Evolutionary conservation across 257 asterid species (phyloP).

Genomic region (Cynanchum wilfordii): DNA sequence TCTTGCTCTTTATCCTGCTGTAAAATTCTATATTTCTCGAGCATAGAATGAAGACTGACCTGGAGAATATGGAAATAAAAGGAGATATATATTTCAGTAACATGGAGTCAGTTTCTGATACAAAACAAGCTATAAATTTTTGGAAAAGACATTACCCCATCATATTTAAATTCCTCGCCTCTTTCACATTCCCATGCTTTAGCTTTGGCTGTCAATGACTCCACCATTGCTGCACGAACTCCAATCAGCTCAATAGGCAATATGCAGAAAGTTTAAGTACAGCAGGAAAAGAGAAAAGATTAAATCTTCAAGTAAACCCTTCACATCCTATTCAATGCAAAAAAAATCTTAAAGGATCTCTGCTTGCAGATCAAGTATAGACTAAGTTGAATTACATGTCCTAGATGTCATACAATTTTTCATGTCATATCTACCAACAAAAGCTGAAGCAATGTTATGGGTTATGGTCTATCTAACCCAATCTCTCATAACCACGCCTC

Average conservation of each 20-base stretch:
- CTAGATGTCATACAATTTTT: neutral
- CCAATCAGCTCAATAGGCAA: neutral
- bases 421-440: neutral
- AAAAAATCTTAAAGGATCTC: neutral
- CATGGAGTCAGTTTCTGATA: neutral
- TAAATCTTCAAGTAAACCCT: slow-evolving; percentile 1
- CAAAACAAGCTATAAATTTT: neutral
- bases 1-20: slow-evolving; percentile 74
- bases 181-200: slow-evolving; percentile 75
- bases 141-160: slow-evolving; percentile 56
- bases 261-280: neutral
- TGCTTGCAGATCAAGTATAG: neutral
- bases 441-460: neutral
- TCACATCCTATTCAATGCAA: too few species aligned
- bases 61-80: slow-evolving; percentile 17
- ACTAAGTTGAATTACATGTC: neutral
- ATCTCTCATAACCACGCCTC: too few species aligned
- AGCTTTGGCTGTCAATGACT: slow-evolving; percentile 51
- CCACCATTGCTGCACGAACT: slow-evolving; percentile 58
- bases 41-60: slow-evolving; percentile 67
- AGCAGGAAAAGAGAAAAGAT: neutral
- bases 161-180: slow-evolving; percentile 62
- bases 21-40: slow-evolving; percentile 60
- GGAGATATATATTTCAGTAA: neutral
- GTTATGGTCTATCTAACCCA: neutral